Base-by-base conservation (phyloP, 306 rosid species). In the Cercis canadensis region DNA sequence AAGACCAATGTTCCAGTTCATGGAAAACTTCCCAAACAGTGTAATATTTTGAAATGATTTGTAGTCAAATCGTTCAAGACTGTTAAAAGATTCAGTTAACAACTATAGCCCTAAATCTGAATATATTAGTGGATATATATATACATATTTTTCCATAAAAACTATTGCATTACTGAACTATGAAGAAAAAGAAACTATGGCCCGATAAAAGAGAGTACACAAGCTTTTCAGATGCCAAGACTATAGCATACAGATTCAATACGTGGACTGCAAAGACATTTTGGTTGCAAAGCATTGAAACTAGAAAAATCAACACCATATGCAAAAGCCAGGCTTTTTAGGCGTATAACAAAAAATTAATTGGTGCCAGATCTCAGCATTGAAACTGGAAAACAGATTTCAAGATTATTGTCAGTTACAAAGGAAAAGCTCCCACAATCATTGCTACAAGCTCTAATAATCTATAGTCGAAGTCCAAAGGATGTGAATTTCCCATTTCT, bases 351-450 rank as follows among this genome's bases (percentile, higher is more conserved):
- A 74, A 74, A 64, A 8, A 2, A 37, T 2, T 37, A 8, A 37
- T 5, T 33, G 58, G 32, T 46, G 58, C 51, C 11, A 34, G 6
- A 29, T 67, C 50, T 36, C 74, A 61, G 43, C 24, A 56, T 54
- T 37, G 69, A 74, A 62, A 70, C 70, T 65, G 46, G 40, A 65
- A 82, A 74, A 43, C 47, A 18, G 49, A 52, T 70, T 59, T 67
- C 46, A 62, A 75, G 69, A 78, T 78, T 55, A 61, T 66, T 72
- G 70, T 65, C 71, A 54, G 67, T 70, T 17, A 65, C 46, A 45
- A 65, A 51, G 67, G 68, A 64, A 69, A 65, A 77, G 62, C 32
- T 73, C 60, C 37, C 55, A 46, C 61, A 73, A 44, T 14, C 55
- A 32, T 37, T 51, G 70, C 55, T 17, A 74, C 43, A 37, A 37